Conservation (phyloP, 352 stramenopile genomes). For the Phytophthora citrophthora region DNA sequence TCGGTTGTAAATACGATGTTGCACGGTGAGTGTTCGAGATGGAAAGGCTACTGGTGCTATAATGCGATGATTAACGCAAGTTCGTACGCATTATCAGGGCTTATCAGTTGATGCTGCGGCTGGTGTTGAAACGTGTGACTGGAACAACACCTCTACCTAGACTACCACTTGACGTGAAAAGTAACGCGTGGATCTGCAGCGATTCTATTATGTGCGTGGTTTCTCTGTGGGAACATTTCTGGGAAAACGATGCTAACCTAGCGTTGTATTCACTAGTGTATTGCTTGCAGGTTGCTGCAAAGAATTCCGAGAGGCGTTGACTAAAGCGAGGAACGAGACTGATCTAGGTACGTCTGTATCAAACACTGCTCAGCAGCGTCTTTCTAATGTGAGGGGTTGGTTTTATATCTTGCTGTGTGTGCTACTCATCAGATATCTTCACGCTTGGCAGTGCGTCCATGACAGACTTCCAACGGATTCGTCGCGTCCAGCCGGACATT, state of each 20-base stretch:
- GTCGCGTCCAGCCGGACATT: constrained; percentile 44
- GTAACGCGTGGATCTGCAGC: constrained; percentile 77
- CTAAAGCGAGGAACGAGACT: constrained; percentile 47
- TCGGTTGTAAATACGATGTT: constrained; percentile 72
- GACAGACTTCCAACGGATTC: constrained; percentile 70
- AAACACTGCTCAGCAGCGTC: neutral
- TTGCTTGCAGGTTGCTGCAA: constrained; percentile 69
- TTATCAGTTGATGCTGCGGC: constrained; percentile 67
- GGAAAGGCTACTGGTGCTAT: neutral
- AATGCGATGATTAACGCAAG: constrained; percentile 2
- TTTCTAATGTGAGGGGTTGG: too few relatives aligned
- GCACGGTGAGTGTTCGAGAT: constrained; percentile 45
- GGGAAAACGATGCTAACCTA: neutral
- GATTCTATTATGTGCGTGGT: constrained; percentile 74
- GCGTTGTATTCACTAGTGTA: constrained; percentile 37
- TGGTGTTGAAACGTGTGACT: constrained; percentile 58
- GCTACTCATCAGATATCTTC: constrained; percentile 57
- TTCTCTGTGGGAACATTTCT: neutral
- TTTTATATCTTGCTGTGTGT: neutral
- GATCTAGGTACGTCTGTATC: constrained; percentile 52
- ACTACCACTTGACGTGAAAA: constrained; percentile 57
- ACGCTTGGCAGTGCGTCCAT: constrained; percentile 76
- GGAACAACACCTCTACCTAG: constrained; percentile 48
- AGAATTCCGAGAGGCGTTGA: constrained; percentile 53
- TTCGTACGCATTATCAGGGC: constrained; percentile 31